These are phyloP conservation scores for Ogataea nakhonphanomensis DNA, from an alignment of 805 yeast genomes.

Conservation along the genomic window DNA sequence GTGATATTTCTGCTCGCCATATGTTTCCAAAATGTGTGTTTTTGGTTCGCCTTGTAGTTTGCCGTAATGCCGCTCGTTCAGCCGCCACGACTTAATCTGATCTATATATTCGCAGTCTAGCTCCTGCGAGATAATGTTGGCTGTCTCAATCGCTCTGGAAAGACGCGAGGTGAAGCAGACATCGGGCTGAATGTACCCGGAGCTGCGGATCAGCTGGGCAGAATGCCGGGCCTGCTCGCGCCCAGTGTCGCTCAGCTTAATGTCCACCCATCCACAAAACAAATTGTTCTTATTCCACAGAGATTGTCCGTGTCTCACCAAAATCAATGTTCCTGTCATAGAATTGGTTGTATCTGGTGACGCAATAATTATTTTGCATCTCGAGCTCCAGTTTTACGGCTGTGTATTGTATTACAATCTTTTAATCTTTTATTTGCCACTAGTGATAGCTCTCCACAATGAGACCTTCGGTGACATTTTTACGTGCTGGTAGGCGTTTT, in stretches of 20 bases:
- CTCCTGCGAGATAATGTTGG: conserved; percentile 58
- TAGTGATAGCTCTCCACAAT: conserved; percentile 1
- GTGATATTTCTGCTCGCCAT: conserved; percentile 74
- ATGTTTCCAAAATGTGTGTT: conserved; percentile 57
- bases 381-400: conserved; percentile 1
- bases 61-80: conserved; percentile 85
- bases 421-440: conserved; percentile 6
- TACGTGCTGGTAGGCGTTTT: conserved; percentile 14
- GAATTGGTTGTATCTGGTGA: background rate
- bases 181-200: conserved; percentile 44
- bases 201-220: conserved; percentile 53
- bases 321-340: conserved; percentile 38
- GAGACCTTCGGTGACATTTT: background rate
- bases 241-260: conserved; percentile 64
- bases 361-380: background rate
- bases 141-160: conserved; percentile 72
- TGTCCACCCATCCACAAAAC: conserved; percentile 87
- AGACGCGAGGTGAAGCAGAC: conserved; percentile 68
- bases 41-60: conserved; percentile 76
- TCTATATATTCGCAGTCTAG: conserved; percentile 48
- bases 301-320: conserved; percentile 82
- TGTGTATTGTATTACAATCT: conserved; percentile 4
- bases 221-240: conserved; percentile 63
- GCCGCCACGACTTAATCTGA: conserved; percentile 68
- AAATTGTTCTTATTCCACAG: conserved; percentile 71